Base-by-base conservation (phyloP, 306 rosid species). In the Prunus dulcis region DNA sequence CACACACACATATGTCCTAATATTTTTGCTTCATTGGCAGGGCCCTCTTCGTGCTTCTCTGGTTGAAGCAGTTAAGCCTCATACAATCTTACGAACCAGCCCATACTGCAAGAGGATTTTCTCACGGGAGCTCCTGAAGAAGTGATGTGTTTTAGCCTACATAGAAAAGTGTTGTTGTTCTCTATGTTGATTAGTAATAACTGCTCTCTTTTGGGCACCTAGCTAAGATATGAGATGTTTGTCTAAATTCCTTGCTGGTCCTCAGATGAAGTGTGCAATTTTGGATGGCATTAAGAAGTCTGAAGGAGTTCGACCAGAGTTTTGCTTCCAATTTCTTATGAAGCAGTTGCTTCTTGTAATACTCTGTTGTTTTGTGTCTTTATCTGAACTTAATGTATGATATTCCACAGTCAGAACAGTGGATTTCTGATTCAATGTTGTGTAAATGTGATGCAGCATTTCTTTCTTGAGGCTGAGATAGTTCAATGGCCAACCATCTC, bases 61-160 rank as follows among this genome's bases (percentile, higher is more conserved):
- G 78, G 89, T 82, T 69, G 88, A 86, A 68, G 88, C 86, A 4
- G 79, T 88, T 34, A 80, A 73, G 46, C 74, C 82, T 43, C 69
- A 86, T 84, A 79, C 80, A 66, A 75, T 68, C 17, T 60, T 92
- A 72, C 89, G 88, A 53, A 80, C 87, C 64, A 88, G 91, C 72
- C 96, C 96, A 13, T 89, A 82, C 80, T 88, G 91, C 89, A 92
- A 89, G 85, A 88, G 88, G 86, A 88, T 89, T 75, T 89, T 89
- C 84, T 82, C 89, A 0, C 76, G 73, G 63, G 81, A 62, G 58
- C 73, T 84, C 5, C 85, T 84, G n/a, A 86, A 80, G 84, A 87
- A 85, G 80, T 91, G 74, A 89, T 46, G 72, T 68, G 67, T 34
- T 63, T 41, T 23, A 11, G 30, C 43, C 67, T 32, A 34, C 27